Evolutionary conservation across 2,329 filamentous ascomycete species (phyloP), one percentile per base, ranked within the genome.

Genomic region (Cercospora berteroae): DNA sequence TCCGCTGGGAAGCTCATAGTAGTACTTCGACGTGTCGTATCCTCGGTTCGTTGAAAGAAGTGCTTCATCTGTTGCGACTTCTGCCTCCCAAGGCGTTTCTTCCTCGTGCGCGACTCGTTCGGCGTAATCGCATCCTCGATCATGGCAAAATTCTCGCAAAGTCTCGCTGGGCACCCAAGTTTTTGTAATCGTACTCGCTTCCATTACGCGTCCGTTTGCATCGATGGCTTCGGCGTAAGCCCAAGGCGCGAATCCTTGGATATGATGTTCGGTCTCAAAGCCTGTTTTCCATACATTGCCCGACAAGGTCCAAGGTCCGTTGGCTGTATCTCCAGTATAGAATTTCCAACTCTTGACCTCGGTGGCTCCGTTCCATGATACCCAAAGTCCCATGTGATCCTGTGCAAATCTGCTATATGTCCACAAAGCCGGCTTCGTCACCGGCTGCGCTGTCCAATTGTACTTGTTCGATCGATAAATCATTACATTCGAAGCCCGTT

Each of bases 381-480:
- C 84, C 74, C 84, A 88, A n/a, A 82, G 75, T 8, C 79, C 77
- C 67, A 75, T 79, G 0, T 64, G 58, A 1, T 73, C 72, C 6
- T 74, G 68, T 4, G 77, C 77, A 18, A 74, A 74, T 57, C 59
- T 70, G 64, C 80, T 80, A 69, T 74, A 79, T 4, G 79, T 76
- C 74, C 74, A 78, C 13, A 79, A 65, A 68, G 65, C 77, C 59
- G 76, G 80, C 18, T 80, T 82, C n/a, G 75, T 78, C 0, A 75
- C 59, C 2, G 85, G 85, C 10, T 78, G 74, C 0, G 83, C 85
- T 3, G 80, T 80, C 85, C 86, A 89, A 64, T 82, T 78, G 69
- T 80, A 83, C 72, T 85, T 85, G 75, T 84, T 84, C 2, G 81
- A 82, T 33, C 86, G 82, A 71, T 88, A 89, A 62, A 83, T 86